Evolutionary conservation across 192 early-diverging fungal species (phyloP).

Genomic region (Coemansia sp.): DNA sequence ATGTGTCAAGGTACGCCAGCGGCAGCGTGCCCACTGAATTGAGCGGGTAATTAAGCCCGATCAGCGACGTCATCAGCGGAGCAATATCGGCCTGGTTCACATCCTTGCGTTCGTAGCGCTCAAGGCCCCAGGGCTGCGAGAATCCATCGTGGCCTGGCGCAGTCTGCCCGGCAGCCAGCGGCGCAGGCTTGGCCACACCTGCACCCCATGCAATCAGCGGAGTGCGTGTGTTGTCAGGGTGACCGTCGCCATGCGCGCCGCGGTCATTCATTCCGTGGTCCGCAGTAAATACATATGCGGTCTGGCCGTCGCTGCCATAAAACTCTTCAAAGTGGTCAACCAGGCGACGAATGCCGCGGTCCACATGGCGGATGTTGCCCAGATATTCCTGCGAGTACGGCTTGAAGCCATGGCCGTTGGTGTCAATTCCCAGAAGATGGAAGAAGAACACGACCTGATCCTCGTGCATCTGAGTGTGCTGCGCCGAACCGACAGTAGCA

Average conservation of each 20-base stretch:
- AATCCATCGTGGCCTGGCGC: conserved; percentile 74
- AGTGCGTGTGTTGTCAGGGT: conserved; percentile 93
- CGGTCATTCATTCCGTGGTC: conserved; percentile 97
- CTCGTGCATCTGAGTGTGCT: conserved; percentile 63
- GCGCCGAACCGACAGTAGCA: conserved; percentile 34
- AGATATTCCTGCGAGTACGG: conserved; percentile 86
- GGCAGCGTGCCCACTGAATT: conserved; percentile 95
- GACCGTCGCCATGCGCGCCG: conserved; percentile 92
- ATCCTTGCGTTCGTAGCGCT: conserved; percentile 68
- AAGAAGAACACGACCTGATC: conserved; percentile 88
- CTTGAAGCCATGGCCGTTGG: conserved; percentile 86
- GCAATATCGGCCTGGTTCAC: conserved; percentile 95
- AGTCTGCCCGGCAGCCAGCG: conserved; percentile 32
- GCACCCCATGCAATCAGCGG: conserved; percentile 95
- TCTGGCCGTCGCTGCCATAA: conserved; percentile 77
- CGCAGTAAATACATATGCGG: conserved; percentile 88
- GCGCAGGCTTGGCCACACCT: conserved; percentile 64
- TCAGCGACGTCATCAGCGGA: conserved; percentile 87
- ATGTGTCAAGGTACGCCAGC: conserved; percentile 69
- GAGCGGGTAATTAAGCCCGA: conserved; percentile 84
- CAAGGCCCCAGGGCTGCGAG: conserved; percentile 71
- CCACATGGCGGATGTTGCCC: conserved; percentile 82
- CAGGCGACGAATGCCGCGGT: conserved; percentile 69
- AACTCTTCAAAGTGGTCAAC: conserved; percentile 72
- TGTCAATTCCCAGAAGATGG: conserved; percentile 93